Conservation (phyloP, 805 yeast genomes). For the Nakazawaea sp. region DNA sequence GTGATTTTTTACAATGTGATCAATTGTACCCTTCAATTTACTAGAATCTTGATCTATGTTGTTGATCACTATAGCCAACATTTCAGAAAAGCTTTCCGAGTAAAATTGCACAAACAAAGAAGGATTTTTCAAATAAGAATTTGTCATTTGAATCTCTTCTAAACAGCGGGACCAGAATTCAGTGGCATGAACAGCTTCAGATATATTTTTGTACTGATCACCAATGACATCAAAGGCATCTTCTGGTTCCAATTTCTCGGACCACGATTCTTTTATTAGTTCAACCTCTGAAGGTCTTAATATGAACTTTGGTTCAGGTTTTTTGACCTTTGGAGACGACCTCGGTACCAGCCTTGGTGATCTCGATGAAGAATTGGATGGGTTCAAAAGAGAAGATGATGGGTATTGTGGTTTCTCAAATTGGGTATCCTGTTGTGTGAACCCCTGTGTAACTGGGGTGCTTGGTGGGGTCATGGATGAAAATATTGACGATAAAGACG, state of each 20-base stretch:
- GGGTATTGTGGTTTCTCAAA: no score
- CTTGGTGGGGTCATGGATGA: no score
- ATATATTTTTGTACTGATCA: conserved; percentile 1
- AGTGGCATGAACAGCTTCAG: conserved; percentile 3
- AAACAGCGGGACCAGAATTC: conserved; percentile 6
- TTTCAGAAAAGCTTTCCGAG: background rate
- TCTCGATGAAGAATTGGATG: no score
- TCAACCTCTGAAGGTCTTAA: no score
- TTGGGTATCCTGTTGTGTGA: no score
- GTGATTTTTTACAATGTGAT: background rate
- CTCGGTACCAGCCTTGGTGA: no score
- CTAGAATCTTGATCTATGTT: background rate
- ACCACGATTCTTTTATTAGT: conserved; percentile 5
- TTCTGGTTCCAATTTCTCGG: background rate
- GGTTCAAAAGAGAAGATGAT: no score
- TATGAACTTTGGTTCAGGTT: no score
- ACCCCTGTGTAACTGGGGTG: no score
- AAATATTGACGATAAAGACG: no score
- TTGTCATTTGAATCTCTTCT: conserved; percentile 7
- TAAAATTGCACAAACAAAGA: background rate
- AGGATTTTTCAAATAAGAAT: background rate
- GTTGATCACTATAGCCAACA: background rate
- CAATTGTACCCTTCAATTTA: background rate
- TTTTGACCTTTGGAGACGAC: no score
- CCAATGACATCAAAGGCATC: conserved; percentile 8